These are phyloP conservation scores for Talaromyces sp. DNA, from an alignment of 2,329 filamentous ascomycete species.

Conservation along the genomic window DNA sequence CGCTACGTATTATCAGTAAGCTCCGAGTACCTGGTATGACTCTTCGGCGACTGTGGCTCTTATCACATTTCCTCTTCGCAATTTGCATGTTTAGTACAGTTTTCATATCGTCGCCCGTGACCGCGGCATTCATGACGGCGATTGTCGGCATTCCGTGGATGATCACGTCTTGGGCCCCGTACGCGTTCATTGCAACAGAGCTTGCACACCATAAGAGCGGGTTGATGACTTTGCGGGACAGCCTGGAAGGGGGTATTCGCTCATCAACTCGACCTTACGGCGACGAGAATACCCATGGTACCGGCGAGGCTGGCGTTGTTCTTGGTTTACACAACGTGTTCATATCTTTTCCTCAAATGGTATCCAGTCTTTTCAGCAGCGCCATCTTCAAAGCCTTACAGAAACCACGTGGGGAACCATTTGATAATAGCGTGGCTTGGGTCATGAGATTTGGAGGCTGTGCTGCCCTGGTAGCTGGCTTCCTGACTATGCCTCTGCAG, in stretches of 20 bases:
- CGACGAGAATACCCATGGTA: slow-evolving; percentile 14
- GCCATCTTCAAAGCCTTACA: slow-evolving; percentile 80
- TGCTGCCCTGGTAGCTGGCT: slow-evolving; percentile 72
- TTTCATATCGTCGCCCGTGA: slow-evolving; percentile 66
- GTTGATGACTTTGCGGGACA: background rate
- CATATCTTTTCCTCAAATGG: slow-evolving; percentile 87
- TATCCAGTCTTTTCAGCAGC: slow-evolving; percentile 80
- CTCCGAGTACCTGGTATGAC: slow-evolving; percentile 79
- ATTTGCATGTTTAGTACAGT: slow-evolving; percentile 78
- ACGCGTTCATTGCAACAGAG: slow-evolving; percentile 89
- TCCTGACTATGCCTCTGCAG: slow-evolving; percentile 53
- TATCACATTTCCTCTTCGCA: slow-evolving; percentile 77
- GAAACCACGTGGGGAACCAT: slow-evolving; percentile 77
- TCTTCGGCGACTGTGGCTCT: slow-evolving; percentile 80
- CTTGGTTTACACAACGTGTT: slow-evolving; percentile 95
- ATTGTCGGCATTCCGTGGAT: slow-evolving; percentile 89
- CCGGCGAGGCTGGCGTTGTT: slow-evolving; percentile 81
- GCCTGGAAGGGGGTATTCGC: background rate
- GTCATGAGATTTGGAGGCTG: slow-evolving; percentile 79
- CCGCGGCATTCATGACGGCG: slow-evolving; percentile 72
- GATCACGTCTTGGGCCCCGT: slow-evolving; percentile 88
- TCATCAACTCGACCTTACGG: background rate
- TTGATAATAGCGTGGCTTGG: slow-evolving; percentile 81
- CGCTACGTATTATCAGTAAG: slow-evolving; percentile 26
- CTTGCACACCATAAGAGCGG: slow-evolving; percentile 74